phyloP scores from a whole-genome alignment of 805 yeast genomes.

The Cephaloascus fragrans region DNA sequence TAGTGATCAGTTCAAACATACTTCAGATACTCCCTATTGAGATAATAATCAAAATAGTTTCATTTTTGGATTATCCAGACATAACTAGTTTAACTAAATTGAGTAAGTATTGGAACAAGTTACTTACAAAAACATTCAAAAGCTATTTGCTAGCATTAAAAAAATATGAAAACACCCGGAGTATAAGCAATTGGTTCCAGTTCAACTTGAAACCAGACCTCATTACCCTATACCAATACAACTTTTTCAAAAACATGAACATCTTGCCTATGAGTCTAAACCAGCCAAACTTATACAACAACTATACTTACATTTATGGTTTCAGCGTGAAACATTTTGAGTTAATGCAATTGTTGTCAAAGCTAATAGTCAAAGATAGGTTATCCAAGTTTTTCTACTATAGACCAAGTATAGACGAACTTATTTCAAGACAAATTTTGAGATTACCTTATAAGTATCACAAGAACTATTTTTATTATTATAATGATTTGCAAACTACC shows the following conservation, averaged over 20 bases:
- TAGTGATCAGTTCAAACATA: too few species aligned
- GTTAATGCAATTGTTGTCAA: background rate
- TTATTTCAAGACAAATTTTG: background rate
- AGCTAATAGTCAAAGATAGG: background rate
- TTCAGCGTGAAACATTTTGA: background rate
- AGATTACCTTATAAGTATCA: background rate
- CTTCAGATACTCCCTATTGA: background rate
- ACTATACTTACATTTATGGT: background rate
- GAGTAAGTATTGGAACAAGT: background rate
- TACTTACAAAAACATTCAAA: background rate
- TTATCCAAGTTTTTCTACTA: background rate
- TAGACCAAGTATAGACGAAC: background rate
- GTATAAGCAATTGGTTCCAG: background rate
- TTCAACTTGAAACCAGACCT: background rate
- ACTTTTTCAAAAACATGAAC: background rate
- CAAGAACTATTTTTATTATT: background rate
- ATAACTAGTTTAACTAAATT: too few species aligned
- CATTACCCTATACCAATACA: background rate
- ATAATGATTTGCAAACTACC: slow-evolving; percentile 1
- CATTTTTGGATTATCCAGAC: background rate
- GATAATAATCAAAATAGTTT: background rate
- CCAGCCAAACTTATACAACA: background rate
- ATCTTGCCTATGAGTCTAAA: background rate
- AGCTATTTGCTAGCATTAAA: too few species aligned
- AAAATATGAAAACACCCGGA: background rate